phyloP scores from a whole-genome alignment of 495 filamentous ascomycete species.

The Aspergillus incahuasiensis region DNA sequence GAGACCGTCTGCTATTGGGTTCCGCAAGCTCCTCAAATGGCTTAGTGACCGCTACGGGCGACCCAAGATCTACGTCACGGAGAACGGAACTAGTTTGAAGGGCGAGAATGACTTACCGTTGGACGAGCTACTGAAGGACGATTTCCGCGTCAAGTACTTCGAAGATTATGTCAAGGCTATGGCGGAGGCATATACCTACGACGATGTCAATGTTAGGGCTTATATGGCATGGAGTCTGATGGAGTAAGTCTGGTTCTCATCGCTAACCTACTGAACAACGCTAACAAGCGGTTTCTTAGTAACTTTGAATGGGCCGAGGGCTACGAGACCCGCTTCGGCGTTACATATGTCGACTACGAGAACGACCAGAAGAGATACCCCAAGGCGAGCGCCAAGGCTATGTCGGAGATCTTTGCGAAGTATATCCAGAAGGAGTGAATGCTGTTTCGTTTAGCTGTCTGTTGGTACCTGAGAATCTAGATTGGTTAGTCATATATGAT shows the following conservation, averaged over 20 bases:
- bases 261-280: not conserved
- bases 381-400: constrained; percentile 69
- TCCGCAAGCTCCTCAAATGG: constrained; percentile 74
- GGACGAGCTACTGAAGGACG: constrained; percentile 66
- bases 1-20: constrained; percentile 64
- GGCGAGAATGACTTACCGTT: constrained; percentile 70
- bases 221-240: constrained; percentile 81
- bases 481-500: not conserved
- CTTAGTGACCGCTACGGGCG: constrained; percentile 68
- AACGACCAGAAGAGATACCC: constrained; percentile 69
- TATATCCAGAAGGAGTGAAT: constrained; percentile 30
- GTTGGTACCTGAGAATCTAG: not conserved
- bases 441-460: not conserved
- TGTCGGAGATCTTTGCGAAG: constrained; percentile 57
- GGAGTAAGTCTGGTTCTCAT: constrained; percentile 42
- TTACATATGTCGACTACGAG: constrained; percentile 72
- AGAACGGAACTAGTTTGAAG: constrained; percentile 74
- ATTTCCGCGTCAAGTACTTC: constrained; percentile 73
- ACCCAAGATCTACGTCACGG: constrained; percentile 76
- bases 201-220: constrained; percentile 65
- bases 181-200: constrained; percentile 59
- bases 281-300: constrained; percentile 24
- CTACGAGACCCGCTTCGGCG: constrained; percentile 79
- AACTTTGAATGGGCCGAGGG: constrained; percentile 67
- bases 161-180: constrained; percentile 66